Percentiles rank a stretch among this genome's conserved stretches.
phyloP scores from a whole-genome alignment of 495 filamentous ascomycete genomes.

The Collariella sp. region DNA sequence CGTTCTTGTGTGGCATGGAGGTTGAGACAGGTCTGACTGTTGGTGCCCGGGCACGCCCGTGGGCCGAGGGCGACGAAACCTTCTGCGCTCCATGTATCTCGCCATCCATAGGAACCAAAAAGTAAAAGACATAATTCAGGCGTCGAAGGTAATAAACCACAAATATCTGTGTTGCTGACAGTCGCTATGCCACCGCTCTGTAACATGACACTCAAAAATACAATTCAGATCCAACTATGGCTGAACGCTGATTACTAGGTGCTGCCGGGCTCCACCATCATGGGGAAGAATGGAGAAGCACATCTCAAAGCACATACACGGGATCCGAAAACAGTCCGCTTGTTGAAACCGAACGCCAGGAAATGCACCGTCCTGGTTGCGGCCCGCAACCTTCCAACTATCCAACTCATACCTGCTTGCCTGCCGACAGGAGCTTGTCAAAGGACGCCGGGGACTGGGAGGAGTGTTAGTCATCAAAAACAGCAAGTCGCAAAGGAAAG shows the following conservation, averaged over 20 bases:
- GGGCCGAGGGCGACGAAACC: no score
- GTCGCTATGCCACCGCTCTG: no score
- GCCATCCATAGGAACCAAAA: no score
- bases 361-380: slow-evolving; percentile 5
- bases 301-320: not conserved
- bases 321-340: slow-evolving; percentile 5
- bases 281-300: not conserved
- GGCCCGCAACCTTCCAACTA: not conserved
- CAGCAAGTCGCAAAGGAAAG: not conserved
- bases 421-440: slow-evolving; percentile 7
- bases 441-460: slow-evolving; percentile 4
- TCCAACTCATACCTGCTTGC: slow-evolving; percentile 3
- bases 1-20: no score
- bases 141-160: no score
- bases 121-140: no score
- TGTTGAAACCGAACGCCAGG: slow-evolving; percentile 14
- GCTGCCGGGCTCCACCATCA: not conserved
- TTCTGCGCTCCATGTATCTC: no score
- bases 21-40: no score
- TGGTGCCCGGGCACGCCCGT: no score
- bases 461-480: not conserved
- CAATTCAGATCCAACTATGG: not conserved
- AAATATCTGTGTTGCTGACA: no score
- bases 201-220: not conserved
- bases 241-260: not conserved